Conservation (phyloP, 768 basidiomycete species). For the Suillus americanus region DNA sequence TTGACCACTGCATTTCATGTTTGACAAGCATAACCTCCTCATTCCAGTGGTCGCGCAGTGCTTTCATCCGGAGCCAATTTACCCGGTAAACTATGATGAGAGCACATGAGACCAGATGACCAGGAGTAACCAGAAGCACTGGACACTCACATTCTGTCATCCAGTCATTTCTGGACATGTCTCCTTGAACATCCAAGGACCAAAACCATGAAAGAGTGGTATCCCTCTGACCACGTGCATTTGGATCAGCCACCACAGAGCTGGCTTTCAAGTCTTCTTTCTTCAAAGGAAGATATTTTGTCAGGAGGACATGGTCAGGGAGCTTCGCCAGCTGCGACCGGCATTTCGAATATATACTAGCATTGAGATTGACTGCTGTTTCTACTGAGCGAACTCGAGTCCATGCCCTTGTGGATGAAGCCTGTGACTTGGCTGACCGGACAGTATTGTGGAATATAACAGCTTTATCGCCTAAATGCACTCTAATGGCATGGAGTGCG, state of each 20-base stretch:
- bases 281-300: neutral
- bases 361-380: constrained; percentile 2
- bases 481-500: constrained; percentile 9
- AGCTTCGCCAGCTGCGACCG: neutral
- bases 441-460: constrained; percentile 6
- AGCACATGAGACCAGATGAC: neutral
- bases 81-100: constrained; percentile 5
- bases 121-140: neutral
- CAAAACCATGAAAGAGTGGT: constrained; percentile 11
- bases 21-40: constrained; percentile 4
- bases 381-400: neutral
- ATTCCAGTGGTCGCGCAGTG: neutral
- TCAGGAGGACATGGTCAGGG: neutral
- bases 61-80: constrained; percentile 10
- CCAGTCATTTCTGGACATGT: constrained; percentile 4
- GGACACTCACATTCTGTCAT: constrained; percentile 12
- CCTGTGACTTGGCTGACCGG: constrained; percentile 1
- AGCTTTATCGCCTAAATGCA: constrained; percentile 14
- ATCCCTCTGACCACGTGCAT: constrained; percentile 6
- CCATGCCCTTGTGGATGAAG: constrained; percentile 2
- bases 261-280: constrained; percentile 7
- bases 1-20: constrained; percentile 1
- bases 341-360: neutral
- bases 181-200: constrained; percentile 7
- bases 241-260: constrained; percentile 6